Percentiles rank a stretch among this genome's conserved stretches.
phyloP scores from a whole-genome alignment of 108 stramenopile genomes.

The Phaeodactylum tricornutum region DNA sequence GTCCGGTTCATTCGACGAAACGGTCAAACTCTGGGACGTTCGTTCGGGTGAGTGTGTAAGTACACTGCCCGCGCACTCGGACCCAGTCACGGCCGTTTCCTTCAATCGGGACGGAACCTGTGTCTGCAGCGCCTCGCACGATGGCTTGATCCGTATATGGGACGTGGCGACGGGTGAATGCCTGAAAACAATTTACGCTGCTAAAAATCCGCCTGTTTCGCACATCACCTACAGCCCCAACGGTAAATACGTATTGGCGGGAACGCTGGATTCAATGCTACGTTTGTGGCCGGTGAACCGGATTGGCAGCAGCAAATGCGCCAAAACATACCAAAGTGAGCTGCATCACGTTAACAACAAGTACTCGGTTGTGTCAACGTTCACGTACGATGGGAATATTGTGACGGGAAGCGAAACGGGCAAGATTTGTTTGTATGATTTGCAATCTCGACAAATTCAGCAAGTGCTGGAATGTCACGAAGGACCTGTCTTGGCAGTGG shows the following conservation, averaged over 20 bases:
- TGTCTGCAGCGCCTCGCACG: constrained; percentile 72
- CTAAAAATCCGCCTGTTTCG: constrained; percentile 79
- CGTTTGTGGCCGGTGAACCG: constrained; percentile 68
- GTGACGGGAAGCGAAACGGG: constrained; percentile 89
- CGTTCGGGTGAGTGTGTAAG: constrained; percentile 83
- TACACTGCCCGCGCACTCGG: constrained; percentile 89
- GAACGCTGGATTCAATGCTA: constrained; percentile 69
- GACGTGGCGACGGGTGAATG: constrained; percentile 92
- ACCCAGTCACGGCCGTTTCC: constrained; percentile 89
- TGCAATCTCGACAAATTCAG: constrained; percentile 59
- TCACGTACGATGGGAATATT: constrained; percentile 55
- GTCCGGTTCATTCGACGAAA: constrained; percentile 87
- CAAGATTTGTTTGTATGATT: constrained; percentile 74
- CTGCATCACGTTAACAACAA: constrained; percentile 39
- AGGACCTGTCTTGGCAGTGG: constrained; percentile 73
- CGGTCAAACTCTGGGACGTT: constrained; percentile 93
- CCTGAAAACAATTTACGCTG: constrained; percentile 90
- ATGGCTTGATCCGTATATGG: constrained; percentile 93
- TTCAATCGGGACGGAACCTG: constrained; percentile 87
- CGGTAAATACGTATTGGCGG: constrained; percentile 77
- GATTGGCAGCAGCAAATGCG: constrained; percentile 21
- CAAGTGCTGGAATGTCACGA: constrained; percentile 70
- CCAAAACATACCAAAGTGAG: constrained; percentile 27
- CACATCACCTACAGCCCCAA: constrained; percentile 84
- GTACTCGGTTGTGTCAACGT: constrained; percentile 68